Conservation (phyloP, 2,329 filamentous ascomycete genomes). For the Aspergillus ruber region DNA sequence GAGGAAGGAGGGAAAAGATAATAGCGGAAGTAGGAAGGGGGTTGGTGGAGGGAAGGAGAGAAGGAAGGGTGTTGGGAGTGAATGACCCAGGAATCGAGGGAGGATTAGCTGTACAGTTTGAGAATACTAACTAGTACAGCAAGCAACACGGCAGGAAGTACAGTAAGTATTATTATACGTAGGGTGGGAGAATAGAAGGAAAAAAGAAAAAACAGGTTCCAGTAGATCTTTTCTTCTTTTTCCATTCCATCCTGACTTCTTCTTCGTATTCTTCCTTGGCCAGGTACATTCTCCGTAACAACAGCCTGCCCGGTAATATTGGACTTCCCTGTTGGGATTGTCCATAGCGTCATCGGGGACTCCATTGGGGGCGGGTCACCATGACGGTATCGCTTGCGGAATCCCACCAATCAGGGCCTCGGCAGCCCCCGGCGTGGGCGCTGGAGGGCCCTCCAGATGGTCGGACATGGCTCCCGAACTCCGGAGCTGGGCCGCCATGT, state of each 20-base stretch:
- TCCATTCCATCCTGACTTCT: no score
- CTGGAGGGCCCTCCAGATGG: conserved; percentile 4
- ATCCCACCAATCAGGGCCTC: conserved; percentile 25
- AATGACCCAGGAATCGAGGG: no score
- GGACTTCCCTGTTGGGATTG: background rate
- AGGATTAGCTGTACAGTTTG: no score
- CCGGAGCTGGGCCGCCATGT: conserved; percentile 17
- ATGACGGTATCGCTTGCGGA: conserved; percentile 18
- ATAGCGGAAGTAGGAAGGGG: conserved; percentile 1
- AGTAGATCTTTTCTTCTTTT: no score
- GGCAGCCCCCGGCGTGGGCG: conserved; percentile 14
- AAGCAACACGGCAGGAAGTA: no score
- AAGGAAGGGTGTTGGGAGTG: background rate
- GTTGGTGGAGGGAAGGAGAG: conserved; percentile 1
- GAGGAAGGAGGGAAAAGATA: background rate
- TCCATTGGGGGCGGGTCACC: conserved; percentile 12
- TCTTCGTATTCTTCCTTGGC: no score
- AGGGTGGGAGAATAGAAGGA: no score
- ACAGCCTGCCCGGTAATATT: no score
- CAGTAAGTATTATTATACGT: no score
- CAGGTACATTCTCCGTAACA: background rate
- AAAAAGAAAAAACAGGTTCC: no score
- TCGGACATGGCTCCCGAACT: conserved; percentile 17
- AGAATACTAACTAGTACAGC: no score
- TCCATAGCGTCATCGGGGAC: background rate